phyloP scores from a whole-genome alignment of 2,329 filamentous ascomycete species.

The Tolypocladium ophioglossoides region DNA sequence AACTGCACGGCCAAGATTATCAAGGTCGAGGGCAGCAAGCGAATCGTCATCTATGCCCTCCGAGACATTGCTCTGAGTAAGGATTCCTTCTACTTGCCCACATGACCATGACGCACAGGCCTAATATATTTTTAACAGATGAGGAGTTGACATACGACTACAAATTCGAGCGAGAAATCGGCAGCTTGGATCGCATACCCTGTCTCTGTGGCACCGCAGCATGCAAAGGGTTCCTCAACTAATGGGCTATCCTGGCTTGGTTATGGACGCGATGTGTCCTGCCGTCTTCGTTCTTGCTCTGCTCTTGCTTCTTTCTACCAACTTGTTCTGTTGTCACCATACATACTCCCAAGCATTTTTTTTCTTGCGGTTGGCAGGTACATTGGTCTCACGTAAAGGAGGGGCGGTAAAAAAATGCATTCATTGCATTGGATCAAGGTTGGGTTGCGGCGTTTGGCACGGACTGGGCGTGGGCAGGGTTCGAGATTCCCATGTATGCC shows the following conservation, averaged over 20 bases:
- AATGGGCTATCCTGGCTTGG: conserved; percentile 18
- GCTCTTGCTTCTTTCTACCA: not conserved
- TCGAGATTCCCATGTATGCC: not conserved
- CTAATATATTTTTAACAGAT: conserved; percentile 45
- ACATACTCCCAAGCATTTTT: not conserved
- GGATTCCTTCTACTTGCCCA: conserved; percentile 22
- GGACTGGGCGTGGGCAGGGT: not conserved
- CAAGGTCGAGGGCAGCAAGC: conserved; percentile 93
- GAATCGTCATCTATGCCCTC: conserved; percentile 97
- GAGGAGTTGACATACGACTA: conserved; percentile 99
- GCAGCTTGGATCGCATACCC: conserved; percentile 88
- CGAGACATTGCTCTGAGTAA: conserved; percentile 90
- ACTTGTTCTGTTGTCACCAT: not conserved
- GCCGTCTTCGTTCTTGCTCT: not conserved
- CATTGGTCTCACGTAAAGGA: not conserved
- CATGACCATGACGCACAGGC: not conserved
- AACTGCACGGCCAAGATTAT: conserved; percentile 99
- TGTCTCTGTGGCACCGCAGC: conserved; percentile 93
- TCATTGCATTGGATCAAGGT: conserved; percentile 3
- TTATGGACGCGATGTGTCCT: not conserved
- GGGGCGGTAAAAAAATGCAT: not conserved
- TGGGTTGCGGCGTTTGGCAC: conserved; percentile 4
- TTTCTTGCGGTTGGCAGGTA: not conserved
- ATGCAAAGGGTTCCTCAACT: conserved; percentile 99
- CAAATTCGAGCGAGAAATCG: conserved; percentile 97